These are phyloP conservation scores for Calonectria pseudoturangicola DNA, from an alignment of 2,329 filamentous ascomycete species.

Conservation along the genomic window DNA sequence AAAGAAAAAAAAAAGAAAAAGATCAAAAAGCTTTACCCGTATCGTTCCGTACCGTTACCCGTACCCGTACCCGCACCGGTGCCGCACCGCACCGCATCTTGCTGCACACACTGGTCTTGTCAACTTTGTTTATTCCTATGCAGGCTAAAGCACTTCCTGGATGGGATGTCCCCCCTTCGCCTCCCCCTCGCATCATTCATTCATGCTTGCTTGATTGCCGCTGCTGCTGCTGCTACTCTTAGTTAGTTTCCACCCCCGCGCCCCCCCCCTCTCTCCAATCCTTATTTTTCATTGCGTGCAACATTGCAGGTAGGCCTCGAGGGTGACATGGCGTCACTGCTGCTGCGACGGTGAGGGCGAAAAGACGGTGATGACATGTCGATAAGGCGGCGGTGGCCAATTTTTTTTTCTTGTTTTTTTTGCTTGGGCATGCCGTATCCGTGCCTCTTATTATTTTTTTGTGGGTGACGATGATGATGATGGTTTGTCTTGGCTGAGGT, in stretches of 20 bases:
- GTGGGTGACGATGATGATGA: neutral
- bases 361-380: constrained; percentile 21
- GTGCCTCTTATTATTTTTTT: neutral
- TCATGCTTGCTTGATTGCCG: no score
- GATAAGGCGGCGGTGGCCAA: constrained; percentile 9
- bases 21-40: constrained; percentile 9
- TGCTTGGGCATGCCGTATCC: no score
- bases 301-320: constrained; percentile 8
- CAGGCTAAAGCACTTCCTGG: neutral
- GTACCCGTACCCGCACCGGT: constrained; percentile 7
- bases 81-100: constrained; percentile 23
- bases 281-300: constrained; percentile 12
- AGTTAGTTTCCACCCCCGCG: no score
- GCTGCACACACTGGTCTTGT: constrained; percentile 14
- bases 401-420: neutral
- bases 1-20: neutral
- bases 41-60: constrained; percentile 27
- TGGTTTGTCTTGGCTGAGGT: neutral
- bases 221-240: no score
- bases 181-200: neutral
- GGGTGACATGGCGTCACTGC: constrained; percentile 22
- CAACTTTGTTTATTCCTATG: constrained; percentile 23
- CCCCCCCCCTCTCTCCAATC: neutral
- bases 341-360: constrained; percentile 16
- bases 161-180: neutral